These are phyloP conservation scores for Penicillium antarcticum DNA, from an alignment of 495 filamentous ascomycete species.

Conservation along the genomic window DNA sequence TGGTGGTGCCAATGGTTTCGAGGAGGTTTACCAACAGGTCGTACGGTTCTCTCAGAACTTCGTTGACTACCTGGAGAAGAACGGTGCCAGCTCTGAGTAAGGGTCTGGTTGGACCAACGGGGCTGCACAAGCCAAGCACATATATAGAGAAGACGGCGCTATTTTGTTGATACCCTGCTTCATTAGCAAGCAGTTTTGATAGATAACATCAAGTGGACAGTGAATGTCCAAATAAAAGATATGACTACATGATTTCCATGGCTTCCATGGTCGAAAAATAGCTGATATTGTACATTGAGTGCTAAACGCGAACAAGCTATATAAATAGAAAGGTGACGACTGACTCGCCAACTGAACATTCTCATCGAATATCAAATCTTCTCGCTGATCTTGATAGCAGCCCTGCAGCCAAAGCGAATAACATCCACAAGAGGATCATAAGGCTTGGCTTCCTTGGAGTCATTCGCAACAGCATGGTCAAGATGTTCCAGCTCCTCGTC, in stretches of 20 bases:
- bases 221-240: not conserved
- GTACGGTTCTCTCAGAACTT: constrained; percentile 76
- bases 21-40: constrained; percentile 80
- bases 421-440: constrained; percentile 86
- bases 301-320: not conserved
- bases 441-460: constrained; percentile 81
- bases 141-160: not conserved
- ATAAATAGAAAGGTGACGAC: not conserved
- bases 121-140: not conserved
- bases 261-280: not conserved
- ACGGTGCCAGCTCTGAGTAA: not conserved
- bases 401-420: constrained; percentile 82
- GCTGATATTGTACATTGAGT: constrained; percentile 2
- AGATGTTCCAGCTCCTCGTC: constrained; percentile 97
- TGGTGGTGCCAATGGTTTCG: constrained; percentile 77
- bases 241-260: not conserved
- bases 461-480: constrained; percentile 91
- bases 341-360: not conserved
- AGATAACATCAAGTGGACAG: not conserved
- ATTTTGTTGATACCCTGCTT: constrained; percentile 13
- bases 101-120: not conserved
- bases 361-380: constrained; percentile 51
- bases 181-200: not conserved
- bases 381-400: constrained; percentile 92
- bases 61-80: constrained; percentile 46